phyloP scores from a whole-genome alignment of 1,284 basidiomycete species.

The Psilocybe mexicana region DNA sequence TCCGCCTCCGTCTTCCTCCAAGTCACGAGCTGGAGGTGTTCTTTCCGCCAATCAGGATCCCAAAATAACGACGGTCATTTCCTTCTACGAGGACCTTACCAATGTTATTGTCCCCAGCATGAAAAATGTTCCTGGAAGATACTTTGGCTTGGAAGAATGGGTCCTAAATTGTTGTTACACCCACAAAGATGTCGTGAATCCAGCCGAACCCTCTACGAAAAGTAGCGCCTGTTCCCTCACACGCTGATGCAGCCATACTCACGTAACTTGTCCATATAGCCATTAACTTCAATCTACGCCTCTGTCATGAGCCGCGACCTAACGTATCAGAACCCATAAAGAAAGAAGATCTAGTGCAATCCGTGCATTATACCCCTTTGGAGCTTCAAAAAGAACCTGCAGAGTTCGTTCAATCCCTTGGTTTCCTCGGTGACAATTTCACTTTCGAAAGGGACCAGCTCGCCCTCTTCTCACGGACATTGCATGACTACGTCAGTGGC shows the following conservation, averaged over 20 bases:
- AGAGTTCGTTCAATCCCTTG: conserved; percentile 56
- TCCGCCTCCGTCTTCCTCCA: conserved; percentile 32
- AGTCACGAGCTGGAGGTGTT: conserved; percentile 29
- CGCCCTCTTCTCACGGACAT: conserved; percentile 59
- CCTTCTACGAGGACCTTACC: conserved; percentile 63
- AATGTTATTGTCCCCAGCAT: conserved; percentile 55
- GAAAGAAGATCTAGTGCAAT: conserved; percentile 42
- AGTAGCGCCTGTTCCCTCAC: conserved; percentile 34
- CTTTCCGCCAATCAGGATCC: conserved; percentile 46
- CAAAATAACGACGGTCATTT: conserved; percentile 50
- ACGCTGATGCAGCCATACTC: neutral
- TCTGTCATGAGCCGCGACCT: conserved; percentile 39
- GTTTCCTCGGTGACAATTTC: conserved; percentile 62
- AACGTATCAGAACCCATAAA: conserved; percentile 28
- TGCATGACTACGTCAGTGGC: conserved; percentile 50
- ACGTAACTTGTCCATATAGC: conserved; percentile 37
- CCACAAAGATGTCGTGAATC: conserved; percentile 37
- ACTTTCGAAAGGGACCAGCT: conserved; percentile 68
- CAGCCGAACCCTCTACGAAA: conserved; percentile 28
- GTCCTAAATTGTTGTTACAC: conserved; percentile 54
- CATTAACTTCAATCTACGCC: conserved; percentile 59
- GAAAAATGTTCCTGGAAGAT: conserved; percentile 39
- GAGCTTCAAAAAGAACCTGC: conserved; percentile 59
- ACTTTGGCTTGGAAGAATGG: conserved; percentile 44
- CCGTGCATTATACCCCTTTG: conserved; percentile 63